Evolutionary conservation across 306 rosid genomes (phyloP), one percentile per base, ranked within the genome.

Genomic region (Pterocarpus macrocarpus): DNA sequence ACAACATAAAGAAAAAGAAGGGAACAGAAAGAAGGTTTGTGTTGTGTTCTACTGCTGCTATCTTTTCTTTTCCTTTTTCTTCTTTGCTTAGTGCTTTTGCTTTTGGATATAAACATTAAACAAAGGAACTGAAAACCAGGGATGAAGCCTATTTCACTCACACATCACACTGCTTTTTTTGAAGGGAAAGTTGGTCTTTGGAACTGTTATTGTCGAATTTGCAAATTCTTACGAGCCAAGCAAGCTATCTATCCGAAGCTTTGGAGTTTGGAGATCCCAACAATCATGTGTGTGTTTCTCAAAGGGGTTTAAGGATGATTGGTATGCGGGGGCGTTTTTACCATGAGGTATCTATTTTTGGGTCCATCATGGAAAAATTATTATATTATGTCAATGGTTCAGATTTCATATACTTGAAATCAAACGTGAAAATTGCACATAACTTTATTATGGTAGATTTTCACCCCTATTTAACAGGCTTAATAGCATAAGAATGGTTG

Each of bases 41-140:
- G 73, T 1, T 43, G 2, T 4, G 28, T 38, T 2, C 49, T 71
- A 69, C 57, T 62, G 53, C 63, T 69, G n/a, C 39, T 79, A 17
- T 41, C 56, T 50, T 50, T 50, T 5, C 3, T 38, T 38, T 38
- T 38, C 8, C 0, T 5, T 50, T 4, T 5, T 50, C 55, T 49
- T 12, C 15, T 49, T 50, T 77, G 39, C 56, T 75, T 13, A 76
- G 83, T 81, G 86, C 75, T 38, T 72, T 57, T 62, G 64, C 86
- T 78, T 83, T 52, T 68, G 44, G 43, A 62, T 50, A 50, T 2
- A 50, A 43, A 43, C 47, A 6, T 43, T 78, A 78, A 77, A 77
- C 65, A 78, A 82, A 39, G 56, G 49, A 77, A 65, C 36, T 9
- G 3, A 47, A 43, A 70, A 69, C 47, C 41, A 35, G 17, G 15